phyloP scores from a whole-genome alignment of 2,329 filamentous ascomycete genomes.

The Aspergillus sp. region DNA sequence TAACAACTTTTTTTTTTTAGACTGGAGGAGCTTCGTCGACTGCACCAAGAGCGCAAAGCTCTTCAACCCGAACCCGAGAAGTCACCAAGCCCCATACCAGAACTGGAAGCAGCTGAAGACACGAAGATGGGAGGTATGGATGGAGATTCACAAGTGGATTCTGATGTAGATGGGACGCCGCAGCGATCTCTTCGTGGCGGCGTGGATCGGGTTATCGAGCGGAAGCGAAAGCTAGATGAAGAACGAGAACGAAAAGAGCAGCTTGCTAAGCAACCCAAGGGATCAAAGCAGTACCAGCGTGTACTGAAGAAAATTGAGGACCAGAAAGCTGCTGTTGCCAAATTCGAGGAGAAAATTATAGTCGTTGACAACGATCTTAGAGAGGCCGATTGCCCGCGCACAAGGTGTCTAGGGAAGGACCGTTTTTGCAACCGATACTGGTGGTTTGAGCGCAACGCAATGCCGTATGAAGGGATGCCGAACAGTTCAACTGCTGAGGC shows the following conservation, averaged over 20 bases:
- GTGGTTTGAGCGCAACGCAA: constrained; percentile 98
- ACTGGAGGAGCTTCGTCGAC: constrained; percentile 45
- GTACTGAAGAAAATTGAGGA: constrained; percentile 86
- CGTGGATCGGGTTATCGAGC: constrained; percentile 68
- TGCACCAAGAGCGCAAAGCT: constrained; percentile 50
- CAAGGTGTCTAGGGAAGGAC: constrained; percentile 85
- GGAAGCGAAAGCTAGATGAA: constrained; percentile 73
- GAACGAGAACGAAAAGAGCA: constrained; percentile 69
- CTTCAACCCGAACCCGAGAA: constrained; percentile 48
- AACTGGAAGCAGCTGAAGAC: constrained; percentile 41
- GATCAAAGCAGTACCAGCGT: constrained; percentile 85
- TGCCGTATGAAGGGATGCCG: constrained; percentile 89
- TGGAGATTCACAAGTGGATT: constrained; percentile 66
- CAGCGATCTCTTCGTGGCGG: constrained; percentile 61
- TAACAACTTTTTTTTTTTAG: constrained; percentile 19
- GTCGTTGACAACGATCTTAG: constrained; percentile 87
- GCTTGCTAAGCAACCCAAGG: constrained; percentile 68
- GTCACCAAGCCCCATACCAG: constrained; percentile 44
- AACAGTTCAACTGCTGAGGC: constrained; percentile 84
- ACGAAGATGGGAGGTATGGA: constrained; percentile 50
- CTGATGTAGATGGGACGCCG: constrained; percentile 66
- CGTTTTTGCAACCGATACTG: constrained; percentile 98
- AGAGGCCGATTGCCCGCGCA: constrained; percentile 89
- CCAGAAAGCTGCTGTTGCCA: constrained; percentile 75
- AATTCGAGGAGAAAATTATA: constrained; percentile 81